A percentile compares a stretch with the other conserved stretches of the same genome.
phyloP scores from a whole-genome alignment of 352 stramenopile species.

The Pythium monospermum region DNA sequence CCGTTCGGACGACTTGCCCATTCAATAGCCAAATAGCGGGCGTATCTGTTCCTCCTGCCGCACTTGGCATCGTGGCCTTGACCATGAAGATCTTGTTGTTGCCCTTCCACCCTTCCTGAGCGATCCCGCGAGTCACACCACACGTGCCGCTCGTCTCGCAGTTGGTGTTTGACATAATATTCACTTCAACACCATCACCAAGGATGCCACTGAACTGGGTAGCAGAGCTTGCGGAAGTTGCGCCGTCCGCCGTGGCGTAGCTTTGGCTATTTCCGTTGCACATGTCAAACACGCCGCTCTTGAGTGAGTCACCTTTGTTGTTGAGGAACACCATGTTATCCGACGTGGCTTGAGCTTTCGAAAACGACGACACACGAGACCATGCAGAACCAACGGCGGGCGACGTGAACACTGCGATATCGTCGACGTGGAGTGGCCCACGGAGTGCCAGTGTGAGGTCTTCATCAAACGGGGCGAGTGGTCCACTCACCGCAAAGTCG shows the following conservation, averaged over 20 bases:
- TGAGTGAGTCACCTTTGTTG: constrained; percentile 33
- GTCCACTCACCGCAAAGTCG: constrained; percentile 25
- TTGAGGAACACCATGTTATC: constrained; percentile 54
- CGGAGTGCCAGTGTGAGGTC: constrained; percentile 38
- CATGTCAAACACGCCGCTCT: constrained; percentile 33
- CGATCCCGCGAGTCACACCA: constrained; percentile 25
- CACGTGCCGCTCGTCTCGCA: constrained; percentile 19
- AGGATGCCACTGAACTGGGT: constrained; percentile 26
- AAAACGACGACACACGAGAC: constrained; percentile 30
- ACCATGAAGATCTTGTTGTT: constrained; percentile 52
- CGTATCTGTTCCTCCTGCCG: constrained; percentile 15
- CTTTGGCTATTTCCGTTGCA: constrained; percentile 42
- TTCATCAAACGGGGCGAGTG: constrained; percentile 38
- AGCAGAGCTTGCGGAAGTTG: constrained; percentile 2
- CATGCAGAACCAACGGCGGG: constrained; percentile 8
- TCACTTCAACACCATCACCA: constrained; percentile 33
- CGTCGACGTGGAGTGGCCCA: constrained; percentile 34
- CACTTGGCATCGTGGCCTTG: constrained; percentile 33
- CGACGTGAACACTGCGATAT: constrained; percentile 36
- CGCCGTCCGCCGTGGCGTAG: constrained; percentile 32
- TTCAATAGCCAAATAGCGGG: constrained; percentile 48
- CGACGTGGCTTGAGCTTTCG: constrained; percentile 8
- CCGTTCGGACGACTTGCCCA: constrained; percentile 37
- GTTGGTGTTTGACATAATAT: constrained; percentile 32
- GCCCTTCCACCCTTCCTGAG: constrained; percentile 30